phyloP scores from a whole-genome alignment of 169 alveolate species.

The Cardiosporidium cionae region DNA sequence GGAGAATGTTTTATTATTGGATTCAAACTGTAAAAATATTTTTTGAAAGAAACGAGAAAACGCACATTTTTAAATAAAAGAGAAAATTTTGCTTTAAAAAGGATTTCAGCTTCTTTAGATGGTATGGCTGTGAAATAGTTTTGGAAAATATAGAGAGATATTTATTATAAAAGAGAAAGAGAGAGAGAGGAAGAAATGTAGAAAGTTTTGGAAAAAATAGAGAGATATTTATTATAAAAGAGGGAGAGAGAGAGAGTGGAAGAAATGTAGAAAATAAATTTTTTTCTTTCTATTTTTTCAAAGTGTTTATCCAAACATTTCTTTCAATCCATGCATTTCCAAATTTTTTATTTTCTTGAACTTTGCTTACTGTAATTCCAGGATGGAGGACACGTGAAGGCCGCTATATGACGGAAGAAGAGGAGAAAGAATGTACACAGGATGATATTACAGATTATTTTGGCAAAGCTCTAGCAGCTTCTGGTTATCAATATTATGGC shows the following conservation, averaged over 20 bases:
- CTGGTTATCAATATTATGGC: slow-evolving; percentile 95
- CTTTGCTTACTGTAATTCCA: neutral
- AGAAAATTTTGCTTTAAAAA: no score
- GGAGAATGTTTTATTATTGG: neutral
- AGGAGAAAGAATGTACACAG: slow-evolving; percentile 6
- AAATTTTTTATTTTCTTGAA: neutral
- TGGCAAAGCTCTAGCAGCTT: slow-evolving; percentile 44
- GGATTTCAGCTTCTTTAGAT: no score
- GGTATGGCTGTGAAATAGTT: no score
- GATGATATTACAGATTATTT: slow-evolving; percentile 51
- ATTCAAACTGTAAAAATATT: neutral
- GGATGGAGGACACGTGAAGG: slow-evolving; percentile 42
- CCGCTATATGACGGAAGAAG: slow-evolving; percentile 32
- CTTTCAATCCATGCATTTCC: no score
- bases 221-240: neutral
- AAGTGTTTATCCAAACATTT: neutral
- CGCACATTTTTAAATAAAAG: no score
- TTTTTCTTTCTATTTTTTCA: neutral
- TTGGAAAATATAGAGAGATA: no score
- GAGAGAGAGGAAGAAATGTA: neutral
- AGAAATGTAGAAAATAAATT: slow-evolving; percentile 2
- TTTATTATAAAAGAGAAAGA: no score
- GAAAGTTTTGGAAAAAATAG: neutral
- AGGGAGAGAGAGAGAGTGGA: slow-evolving; percentile 26
- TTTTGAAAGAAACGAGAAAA: no score